A percentile compares a stretch with the other conserved stretches of the same genome.
Evolutionary conservation across 352 stramenopile genomes (phyloP).

Genomic region (Pythium biforme): DNA sequence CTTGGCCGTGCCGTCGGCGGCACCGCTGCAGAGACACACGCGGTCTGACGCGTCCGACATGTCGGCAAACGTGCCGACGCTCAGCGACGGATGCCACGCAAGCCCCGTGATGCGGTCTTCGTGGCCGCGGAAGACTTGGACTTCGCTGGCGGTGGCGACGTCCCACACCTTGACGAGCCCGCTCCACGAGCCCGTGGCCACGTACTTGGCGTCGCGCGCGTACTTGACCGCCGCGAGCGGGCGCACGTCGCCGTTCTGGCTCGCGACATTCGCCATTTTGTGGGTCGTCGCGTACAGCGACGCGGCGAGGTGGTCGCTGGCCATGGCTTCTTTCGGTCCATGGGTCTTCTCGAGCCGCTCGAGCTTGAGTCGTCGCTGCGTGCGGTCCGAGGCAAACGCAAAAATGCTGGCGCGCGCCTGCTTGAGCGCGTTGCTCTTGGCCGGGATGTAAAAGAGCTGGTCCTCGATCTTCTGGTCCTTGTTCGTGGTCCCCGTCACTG

Average conservation of each 20-base stretch:
- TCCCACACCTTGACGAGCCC: conserved; percentile 95
- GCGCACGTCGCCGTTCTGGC: conserved; percentile 93
- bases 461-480: conserved; percentile 43
- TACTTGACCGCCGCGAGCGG: conserved; percentile 81
- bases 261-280: conserved; percentile 88
- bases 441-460: conserved; percentile 85
- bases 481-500: conserved; percentile 26
- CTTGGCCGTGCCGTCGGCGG: conserved; percentile 71
- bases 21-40: conserved; percentile 75
- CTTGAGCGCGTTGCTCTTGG: conserved; percentile 82
- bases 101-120: conserved; percentile 86
- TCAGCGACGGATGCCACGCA: conserved; percentile 68
- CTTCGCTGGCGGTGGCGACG: conserved; percentile 50
- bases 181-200: conserved; percentile 93
- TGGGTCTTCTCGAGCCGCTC: conserved; percentile 46
- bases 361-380: conserved; percentile 53
- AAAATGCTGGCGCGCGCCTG: conserved; percentile 78
- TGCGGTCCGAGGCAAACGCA: conserved; percentile 66
- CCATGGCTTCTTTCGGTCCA: conserved; percentile 41
- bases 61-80: conserved; percentile 37
- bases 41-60: conserved; percentile 57
- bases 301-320: conserved; percentile 62
- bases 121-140: conserved; percentile 84
- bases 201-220: conserved; percentile 53
- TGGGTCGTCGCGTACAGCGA: conserved; percentile 75